These are phyloP conservation scores for Nematodospora valgi DNA, from an alignment of 805 yeast genomes.

Conservation along the genomic window DNA sequence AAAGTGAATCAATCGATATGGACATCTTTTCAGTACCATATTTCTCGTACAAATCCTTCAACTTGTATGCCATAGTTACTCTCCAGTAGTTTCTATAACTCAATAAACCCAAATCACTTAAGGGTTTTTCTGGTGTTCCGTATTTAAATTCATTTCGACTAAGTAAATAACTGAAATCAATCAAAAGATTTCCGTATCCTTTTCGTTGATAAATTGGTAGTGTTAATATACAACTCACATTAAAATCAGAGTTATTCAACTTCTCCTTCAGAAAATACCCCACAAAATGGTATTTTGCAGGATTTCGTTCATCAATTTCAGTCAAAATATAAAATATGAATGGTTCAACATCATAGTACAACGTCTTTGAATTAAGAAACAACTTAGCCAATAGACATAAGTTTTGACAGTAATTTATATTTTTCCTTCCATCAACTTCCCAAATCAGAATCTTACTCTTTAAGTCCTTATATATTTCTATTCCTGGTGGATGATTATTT, in stretches of 20 bases:
- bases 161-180: conserved; percentile 83
- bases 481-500: conserved; percentile 61
- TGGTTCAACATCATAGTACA: conserved; percentile 94
- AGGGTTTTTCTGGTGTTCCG: conserved; percentile 96
- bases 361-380: conserved; percentile 84
- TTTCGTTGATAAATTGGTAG: conserved; percentile 82
- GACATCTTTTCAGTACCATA: conserved; percentile 9
- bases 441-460: conserved; percentile 30
- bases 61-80: conserved; percentile 51
- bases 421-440: conserved; percentile 77
- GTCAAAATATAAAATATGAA: conserved; percentile 85
- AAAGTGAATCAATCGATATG: conserved; percentile 57
- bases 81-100: conserved; percentile 91
- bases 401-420: conserved; percentile 81
- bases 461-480: conserved; percentile 38
- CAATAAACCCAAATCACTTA: conserved; percentile 78
- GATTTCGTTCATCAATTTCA: conserved; percentile 49
- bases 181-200: conserved; percentile 86
- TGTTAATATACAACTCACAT: conserved; percentile 87
- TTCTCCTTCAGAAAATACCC: conserved; percentile 94
- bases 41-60: conserved; percentile 26
- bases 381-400: conserved; percentile 85
- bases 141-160: conserved; percentile 69
- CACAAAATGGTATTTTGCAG: conserved; percentile 64
- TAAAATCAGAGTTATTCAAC: conserved; percentile 69